Evolutionary conservation across 2,329 filamentous ascomycete genomes (phyloP).

Genomic region (Fusarium subtropicale): DNA sequence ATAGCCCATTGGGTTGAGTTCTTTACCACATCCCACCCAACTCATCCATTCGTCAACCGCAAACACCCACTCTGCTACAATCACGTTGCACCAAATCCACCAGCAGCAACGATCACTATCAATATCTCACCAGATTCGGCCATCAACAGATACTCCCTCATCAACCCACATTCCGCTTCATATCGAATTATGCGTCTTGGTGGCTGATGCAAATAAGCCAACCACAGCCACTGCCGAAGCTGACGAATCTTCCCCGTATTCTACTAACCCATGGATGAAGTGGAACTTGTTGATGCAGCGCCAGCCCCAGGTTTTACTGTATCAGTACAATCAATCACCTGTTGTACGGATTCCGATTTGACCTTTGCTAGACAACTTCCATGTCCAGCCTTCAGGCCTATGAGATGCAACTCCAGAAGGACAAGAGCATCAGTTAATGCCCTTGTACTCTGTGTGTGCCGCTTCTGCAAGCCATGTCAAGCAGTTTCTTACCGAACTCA

Average conservation of each 20-base stretch:
- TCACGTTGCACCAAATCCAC: slow-evolving; percentile 10
- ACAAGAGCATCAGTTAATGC: neutral
- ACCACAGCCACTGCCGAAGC: slow-evolving; percentile 29
- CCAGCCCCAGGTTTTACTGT: neutral
- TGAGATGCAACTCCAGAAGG: neutral
- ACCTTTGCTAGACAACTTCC: neutral
- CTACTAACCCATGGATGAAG: neutral
- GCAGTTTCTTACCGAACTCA: neutral
- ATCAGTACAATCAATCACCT: neutral
- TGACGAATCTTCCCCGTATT: slow-evolving; percentile 39
- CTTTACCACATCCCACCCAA: neutral
- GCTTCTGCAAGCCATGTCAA: neutral
- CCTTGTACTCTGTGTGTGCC: neutral
- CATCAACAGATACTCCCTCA: neutral
- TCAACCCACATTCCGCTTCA: slow-evolving; percentile 1
- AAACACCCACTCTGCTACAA: slow-evolving; percentile 3
- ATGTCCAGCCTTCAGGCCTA: neutral
- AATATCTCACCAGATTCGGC: neutral
- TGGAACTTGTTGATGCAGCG: slow-evolving; percentile 15
- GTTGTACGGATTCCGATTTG: slow-evolving; percentile 8
- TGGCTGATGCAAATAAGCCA: slow-evolving; percentile 30
- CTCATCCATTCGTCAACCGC: neutral
- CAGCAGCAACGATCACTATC: neutral
- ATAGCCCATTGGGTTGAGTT: neutral
- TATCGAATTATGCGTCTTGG: slow-evolving; percentile 6